Base-by-base conservation (phyloP, 768 basidiomycete genomes). In the Rhizopogon sp. region DNA sequence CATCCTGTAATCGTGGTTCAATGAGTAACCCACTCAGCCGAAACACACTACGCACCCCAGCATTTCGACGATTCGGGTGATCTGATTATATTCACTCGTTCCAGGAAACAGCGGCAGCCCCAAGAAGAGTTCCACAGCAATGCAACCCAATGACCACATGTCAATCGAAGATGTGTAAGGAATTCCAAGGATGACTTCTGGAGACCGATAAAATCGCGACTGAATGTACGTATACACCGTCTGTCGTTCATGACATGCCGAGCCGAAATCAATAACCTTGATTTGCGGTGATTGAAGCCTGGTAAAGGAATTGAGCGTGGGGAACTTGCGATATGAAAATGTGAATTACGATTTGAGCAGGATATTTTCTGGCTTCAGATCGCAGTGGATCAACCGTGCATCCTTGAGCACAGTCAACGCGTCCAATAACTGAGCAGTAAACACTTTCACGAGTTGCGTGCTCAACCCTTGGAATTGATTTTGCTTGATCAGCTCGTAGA, bases 161-260 rank as follows among this genome's bases (percentile, higher is more conserved):
- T 99, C 97, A 72, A 99, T 98, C 10, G 92, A 79, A 10, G 93
- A 85, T 22, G 88, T 95, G 70, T 99, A 98, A 11, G 94, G 86
- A 69, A 98, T 85, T 13, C 94, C 94, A 25, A 99, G 78, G 29
- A 99, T 79, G 16, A 99, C 97, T 74, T 99, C 97, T 11, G 97
- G 97, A 2, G 93, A 96, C 43, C 97, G 90, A 70, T 99, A 99
- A 76, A 99, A 99, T 49, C 97, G 83, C 8, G 95, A 98, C 67
- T 99, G 97, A 68, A 99, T 98, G 74, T 99, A 99, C 3, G 97
- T 99, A 70, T 99, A 99, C 42, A 98, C 94, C n/a, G 96, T 99
- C 72, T 98, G 95, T 63, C 92, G 87, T 73, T 98, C 97, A 68
- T 98, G 95, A 68, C 97, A 99, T 16, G 97, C 94, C 5, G 95